Evolutionary conservation across 2,329 filamentous ascomycete genomes (phyloP).

Genomic region (Microdochium bolleyi): DNA sequence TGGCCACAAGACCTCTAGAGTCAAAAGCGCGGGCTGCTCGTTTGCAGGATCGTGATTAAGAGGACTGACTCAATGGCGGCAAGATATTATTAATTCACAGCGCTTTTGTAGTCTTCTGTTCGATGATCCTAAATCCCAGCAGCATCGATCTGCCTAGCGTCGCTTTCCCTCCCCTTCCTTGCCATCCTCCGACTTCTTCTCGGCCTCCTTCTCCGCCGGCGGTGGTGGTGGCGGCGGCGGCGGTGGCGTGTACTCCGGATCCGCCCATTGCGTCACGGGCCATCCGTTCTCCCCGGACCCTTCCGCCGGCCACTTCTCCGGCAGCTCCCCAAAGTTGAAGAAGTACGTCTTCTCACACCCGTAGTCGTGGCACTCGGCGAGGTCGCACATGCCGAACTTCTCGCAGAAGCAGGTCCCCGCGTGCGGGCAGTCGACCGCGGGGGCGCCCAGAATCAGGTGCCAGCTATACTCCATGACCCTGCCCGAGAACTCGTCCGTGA

Average conservation of each 20-base stretch:
- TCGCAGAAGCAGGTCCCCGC: conserved; percentile 49
- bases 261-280: conserved; percentile 4
- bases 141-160: too few relatives aligned
- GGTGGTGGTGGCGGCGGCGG: background rate
- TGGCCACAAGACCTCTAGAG: too few relatives aligned
- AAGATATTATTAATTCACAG: too few relatives aligned
- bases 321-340: conserved; percentile 8
- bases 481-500: conserved; percentile 37
- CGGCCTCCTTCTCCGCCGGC: background rate
- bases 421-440: conserved; percentile 40
- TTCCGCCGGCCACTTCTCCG: conserved; percentile 4
- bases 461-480: conserved; percentile 48
- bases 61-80: too few relatives aligned
- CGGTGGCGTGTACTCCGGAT: background rate
- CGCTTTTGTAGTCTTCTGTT: too few relatives aligned
- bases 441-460: conserved; percentile 28
- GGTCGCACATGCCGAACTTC: conserved; percentile 42
- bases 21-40: too few relatives aligned
- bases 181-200: background rate
- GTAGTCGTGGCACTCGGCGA: conserved; percentile 16
- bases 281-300: conserved; percentile 6
- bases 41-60: too few relatives aligned
- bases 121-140: too few relatives aligned
- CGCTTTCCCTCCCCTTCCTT: background rate
- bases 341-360: conserved; percentile 39